Percentiles rank a stretch among this genome's conserved stretches.
Conservation (phyloP, 257 asterid species). For the Anisodus tanguticus region DNA sequence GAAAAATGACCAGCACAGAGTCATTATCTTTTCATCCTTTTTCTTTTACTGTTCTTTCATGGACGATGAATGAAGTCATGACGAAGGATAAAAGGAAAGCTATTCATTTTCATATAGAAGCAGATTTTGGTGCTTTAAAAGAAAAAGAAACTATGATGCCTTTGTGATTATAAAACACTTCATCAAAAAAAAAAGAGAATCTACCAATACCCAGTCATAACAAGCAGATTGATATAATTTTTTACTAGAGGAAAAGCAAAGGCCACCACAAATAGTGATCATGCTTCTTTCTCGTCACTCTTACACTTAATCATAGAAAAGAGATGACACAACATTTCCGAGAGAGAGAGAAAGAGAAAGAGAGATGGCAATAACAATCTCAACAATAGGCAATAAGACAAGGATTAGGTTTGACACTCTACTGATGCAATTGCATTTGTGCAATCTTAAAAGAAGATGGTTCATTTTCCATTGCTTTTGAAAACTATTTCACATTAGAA, state of each 20-base stretch:
- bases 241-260: background rate
- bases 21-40: background rate
- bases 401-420: background rate
- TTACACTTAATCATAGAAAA: background rate
- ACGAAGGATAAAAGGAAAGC: background rate
- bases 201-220: background rate
- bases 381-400: background rate
- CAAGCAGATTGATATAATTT: conserved; percentile 4
- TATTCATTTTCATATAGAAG: background rate
- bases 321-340: background rate
- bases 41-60: background rate
- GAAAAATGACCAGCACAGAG: background rate
- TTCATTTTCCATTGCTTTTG: background rate
- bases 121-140: background rate
- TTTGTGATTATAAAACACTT: too few relatives aligned
- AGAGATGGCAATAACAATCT: background rate
- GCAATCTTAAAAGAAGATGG: background rate
- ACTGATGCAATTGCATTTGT: background rate
- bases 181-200: too few relatives aligned
- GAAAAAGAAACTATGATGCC: background rate
- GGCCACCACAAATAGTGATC: background rate
- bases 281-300: background rate
- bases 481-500: background rate
- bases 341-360: background rate
- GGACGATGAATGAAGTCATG: background rate